Percentiles rank a stretch among this genome's conserved stretches.
phyloP scores from a whole-genome alignment of 768 basidiomycete species.

The Clavulina sp. region DNA sequence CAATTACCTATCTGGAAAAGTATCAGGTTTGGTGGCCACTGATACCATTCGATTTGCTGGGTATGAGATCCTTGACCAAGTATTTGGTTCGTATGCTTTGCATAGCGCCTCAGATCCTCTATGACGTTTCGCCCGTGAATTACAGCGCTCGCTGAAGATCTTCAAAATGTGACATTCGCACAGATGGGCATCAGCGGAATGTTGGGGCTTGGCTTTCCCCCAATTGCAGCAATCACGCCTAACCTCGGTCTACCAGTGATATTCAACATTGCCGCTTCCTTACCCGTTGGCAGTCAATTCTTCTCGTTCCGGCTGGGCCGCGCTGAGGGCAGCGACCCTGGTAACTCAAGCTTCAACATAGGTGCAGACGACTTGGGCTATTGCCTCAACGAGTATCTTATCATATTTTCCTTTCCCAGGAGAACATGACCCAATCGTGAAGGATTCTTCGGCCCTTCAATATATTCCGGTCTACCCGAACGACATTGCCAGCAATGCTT shows the following conservation, averaged over 20 bases:
- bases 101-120: not conserved
- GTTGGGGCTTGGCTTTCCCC: constrained; percentile 34
- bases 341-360: constrained; percentile 24
- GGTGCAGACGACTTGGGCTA: constrained; percentile 22
- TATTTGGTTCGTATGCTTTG: constrained; percentile 24
- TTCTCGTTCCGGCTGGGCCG: constrained; percentile 34
- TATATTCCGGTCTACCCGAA: constrained; percentile 7
- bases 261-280: constrained; percentile 29
- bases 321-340: constrained; percentile 17
- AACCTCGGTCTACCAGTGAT: constrained; percentile 29
- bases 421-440: constrained; percentile 13
- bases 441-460: constrained; percentile 17
- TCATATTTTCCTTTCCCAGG: not conserved
- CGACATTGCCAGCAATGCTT: constrained; percentile 15
- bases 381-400: not conserved
- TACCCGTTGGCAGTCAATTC: constrained; percentile 26
- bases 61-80: constrained; percentile 30
- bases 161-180: constrained; percentile 27
- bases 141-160: constrained; percentile 30
- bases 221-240: constrained; percentile 10
- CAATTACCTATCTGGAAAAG: constrained; percentile 32
- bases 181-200: constrained; percentile 36
- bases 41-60: constrained; percentile 31
- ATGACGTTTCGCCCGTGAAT: constrained; percentile 4
- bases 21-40: constrained; percentile 28